These are phyloP conservation scores for Ustilago trichophora DNA, from an alignment of 1,284 basidiomycete genomes.

Conservation along the genomic window DNA sequence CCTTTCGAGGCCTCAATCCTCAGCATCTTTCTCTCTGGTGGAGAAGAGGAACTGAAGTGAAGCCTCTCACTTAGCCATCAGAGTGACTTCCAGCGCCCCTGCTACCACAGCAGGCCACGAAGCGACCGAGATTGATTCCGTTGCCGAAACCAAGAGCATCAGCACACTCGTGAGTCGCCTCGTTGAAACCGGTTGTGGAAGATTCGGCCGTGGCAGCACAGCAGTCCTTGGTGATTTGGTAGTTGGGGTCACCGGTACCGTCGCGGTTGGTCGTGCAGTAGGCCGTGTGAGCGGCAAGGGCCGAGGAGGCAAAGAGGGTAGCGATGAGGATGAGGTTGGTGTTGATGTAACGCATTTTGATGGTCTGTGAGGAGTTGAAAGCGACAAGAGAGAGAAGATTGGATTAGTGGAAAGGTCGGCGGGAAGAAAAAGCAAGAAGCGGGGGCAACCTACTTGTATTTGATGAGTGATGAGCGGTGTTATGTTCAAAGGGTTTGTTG, in stretches of 20 bases:
- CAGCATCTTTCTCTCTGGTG: too few species aligned
- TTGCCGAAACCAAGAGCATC: constrained; percentile 8
- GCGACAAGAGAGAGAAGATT: not conserved
- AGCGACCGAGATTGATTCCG: constrained; percentile 11
- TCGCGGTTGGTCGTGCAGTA: not conserved
- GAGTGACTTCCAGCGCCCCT: constrained; percentile 5
- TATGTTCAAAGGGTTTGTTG: too few species aligned
- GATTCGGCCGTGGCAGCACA: constrained; percentile 6
- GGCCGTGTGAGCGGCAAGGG: not conserved
- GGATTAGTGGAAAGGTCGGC: too few species aligned
- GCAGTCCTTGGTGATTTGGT: constrained; percentile 9
- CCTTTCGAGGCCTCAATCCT: too few species aligned
- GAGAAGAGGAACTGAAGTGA: too few species aligned
- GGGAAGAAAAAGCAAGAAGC: too few species aligned
- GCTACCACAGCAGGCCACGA: constrained; percentile 5
- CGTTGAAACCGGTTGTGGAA: not conserved
- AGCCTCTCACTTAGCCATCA: too few species aligned
- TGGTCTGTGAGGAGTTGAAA: too few species aligned
- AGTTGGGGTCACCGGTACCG: not conserved
- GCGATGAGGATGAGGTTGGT: not conserved
- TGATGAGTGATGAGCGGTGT: too few species aligned
- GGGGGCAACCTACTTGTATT: too few species aligned
- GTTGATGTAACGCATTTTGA: too few species aligned
- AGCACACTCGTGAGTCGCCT: not conserved
- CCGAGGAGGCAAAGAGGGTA: not conserved